A percentile compares a stretch with the other conserved stretches of the same genome.
Evolutionary conservation across 306 rosid species (phyloP).

Genomic region (Gastrolobium bilobum): DNA sequence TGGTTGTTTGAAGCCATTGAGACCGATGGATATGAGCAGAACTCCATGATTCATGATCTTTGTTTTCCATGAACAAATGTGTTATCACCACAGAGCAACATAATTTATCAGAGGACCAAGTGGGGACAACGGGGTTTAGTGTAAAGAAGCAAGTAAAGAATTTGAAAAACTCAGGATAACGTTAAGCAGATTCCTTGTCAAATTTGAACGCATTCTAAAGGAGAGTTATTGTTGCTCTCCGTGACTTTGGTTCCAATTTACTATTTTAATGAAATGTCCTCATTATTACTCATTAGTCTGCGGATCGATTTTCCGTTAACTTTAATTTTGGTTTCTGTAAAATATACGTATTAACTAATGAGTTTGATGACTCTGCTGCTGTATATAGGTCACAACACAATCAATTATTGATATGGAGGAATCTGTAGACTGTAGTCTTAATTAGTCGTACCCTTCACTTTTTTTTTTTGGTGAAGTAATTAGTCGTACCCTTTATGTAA

Average conservation of each 20-base stretch:
- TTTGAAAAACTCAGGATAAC: constrained; percentile 16
- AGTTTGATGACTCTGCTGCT: constrained; percentile 6
- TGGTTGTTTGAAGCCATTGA: constrained; percentile 61
- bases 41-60: constrained; percentile 39
- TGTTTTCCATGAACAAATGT: constrained; percentile 53
- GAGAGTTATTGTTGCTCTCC: neutral
- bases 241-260: neutral
- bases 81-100: constrained; percentile 27
- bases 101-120: constrained; percentile 22
- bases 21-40: constrained; percentile 44
- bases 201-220: constrained; percentile 29
- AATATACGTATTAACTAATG: neutral
- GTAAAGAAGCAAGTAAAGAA: constrained; percentile 43
- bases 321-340: neutral
- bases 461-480: no score
- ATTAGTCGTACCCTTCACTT: neutral
- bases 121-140: neutral
- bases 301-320: constrained; percentile 11
- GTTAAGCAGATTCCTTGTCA: constrained; percentile 49
- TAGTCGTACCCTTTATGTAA: neutral
- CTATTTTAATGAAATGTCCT: neutral
- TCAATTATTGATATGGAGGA: constrained; percentile 28
- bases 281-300: constrained; percentile 10
- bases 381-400: neutral
- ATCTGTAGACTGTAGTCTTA: neutral